These are phyloP conservation scores for Verticillium nubilum DNA, from an alignment of 2,329 filamentous ascomycete genomes.

Conservation along the genomic window DNA sequence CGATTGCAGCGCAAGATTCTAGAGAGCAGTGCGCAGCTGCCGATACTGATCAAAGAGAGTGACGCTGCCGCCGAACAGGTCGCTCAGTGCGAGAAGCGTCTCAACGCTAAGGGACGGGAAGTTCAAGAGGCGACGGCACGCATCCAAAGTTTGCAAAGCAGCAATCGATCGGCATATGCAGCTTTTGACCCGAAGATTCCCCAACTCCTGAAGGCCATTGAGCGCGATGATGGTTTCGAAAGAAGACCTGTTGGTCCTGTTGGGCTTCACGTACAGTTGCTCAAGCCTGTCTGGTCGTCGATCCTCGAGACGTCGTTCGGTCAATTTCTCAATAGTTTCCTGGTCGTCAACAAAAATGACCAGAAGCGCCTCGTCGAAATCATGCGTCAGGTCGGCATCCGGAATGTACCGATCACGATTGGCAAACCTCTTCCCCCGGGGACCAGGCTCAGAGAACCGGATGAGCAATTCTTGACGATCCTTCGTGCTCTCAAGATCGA, in stretches of 20 bases:
- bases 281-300: constrained; percentile 75
- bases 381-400: constrained; percentile 51
- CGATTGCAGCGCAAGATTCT: constrained; percentile 9
- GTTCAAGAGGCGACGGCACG: constrained; percentile 18
- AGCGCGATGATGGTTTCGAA: constrained; percentile 62
- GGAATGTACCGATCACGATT: constrained; percentile 57
- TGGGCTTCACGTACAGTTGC: constrained; percentile 69
- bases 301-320: constrained; percentile 77
- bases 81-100: neutral
- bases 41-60: neutral
- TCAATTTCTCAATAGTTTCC: constrained; percentile 65
- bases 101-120: neutral
- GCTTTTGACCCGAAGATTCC: constrained; percentile 61
- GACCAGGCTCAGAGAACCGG: constrained; percentile 66
- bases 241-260: constrained; percentile 77
- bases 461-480: constrained; percentile 67
- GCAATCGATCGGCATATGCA: constrained; percentile 53
- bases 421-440: constrained; percentile 51
- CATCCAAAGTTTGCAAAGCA: constrained; percentile 3
- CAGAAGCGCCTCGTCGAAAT: constrained; percentile 61
- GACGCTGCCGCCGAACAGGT: constrained; percentile 1
- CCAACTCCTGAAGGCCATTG: constrained; percentile 62
- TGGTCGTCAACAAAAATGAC: constrained; percentile 74
- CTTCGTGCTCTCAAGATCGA: constrained; percentile 78
- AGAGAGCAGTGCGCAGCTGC: neutral